phyloP scores from a whole-genome alignment of 345 rosid species.

The Citrus cavaleriei region DNA sequence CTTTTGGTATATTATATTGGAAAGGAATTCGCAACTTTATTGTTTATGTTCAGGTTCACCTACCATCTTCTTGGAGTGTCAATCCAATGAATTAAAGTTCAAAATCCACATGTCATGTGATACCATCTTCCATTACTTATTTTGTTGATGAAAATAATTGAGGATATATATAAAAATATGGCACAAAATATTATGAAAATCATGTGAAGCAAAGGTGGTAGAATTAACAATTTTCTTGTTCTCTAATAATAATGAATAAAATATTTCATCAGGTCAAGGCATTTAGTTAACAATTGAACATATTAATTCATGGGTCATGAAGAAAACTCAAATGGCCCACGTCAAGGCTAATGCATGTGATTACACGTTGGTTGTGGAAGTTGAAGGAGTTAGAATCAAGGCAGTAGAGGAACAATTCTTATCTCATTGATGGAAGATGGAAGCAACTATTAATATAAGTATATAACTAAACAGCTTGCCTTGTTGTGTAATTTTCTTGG shows the following conservation, averaged over 20 bases:
- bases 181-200: too few species aligned
- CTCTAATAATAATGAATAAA: not conserved
- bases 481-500: conserved; percentile 13
- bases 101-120: too few species aligned
- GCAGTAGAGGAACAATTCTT: conserved; percentile 14
- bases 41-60: too few species aligned
- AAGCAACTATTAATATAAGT: not conserved
- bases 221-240: too few species aligned
- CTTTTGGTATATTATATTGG: too few species aligned
- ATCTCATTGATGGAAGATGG: conserved; percentile 7
- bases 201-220: not conserved
- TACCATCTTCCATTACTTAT: too few species aligned
- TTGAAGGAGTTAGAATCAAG: conserved; percentile 13
- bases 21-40: too few species aligned
- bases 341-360: conserved; percentile 30
- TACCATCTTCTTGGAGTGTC: too few species aligned
- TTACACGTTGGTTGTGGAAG: conserved; percentile 29
- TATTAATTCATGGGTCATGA: not conserved
- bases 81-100: too few species aligned
- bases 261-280: not conserved
- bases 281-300: not conserved
- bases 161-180: too few species aligned
- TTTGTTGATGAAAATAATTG: too few species aligned
- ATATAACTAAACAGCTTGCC: not conserved
- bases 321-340: conserved; percentile 9